Evolutionary conservation across 2,329 filamentous ascomycete genomes (phyloP).

Genomic region (Corinectria fuckeliana): DNA sequence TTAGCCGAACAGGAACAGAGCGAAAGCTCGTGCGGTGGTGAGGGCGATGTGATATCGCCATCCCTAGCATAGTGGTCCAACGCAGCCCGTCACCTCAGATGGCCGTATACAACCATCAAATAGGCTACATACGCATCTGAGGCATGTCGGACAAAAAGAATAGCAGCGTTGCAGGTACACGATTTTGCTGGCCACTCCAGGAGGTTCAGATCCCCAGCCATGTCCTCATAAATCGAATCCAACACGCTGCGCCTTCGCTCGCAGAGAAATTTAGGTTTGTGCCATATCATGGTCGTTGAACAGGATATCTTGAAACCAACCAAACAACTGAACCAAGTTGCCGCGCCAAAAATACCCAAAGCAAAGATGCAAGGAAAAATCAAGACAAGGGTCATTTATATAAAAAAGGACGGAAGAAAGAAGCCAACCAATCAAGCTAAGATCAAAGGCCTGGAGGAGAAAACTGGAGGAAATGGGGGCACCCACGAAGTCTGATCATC

Average conservation of each 20-base stretch:
- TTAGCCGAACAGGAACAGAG: background rate
- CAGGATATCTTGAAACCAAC: background rate
- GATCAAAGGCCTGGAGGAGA: slow-evolving; percentile 19
- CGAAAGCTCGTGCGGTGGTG: background rate
- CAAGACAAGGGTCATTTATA: background rate
- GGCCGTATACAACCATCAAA: slow-evolving; percentile 45
- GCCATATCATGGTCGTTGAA: too few species aligned
- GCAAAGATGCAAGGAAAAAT: background rate
- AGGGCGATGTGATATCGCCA: background rate
- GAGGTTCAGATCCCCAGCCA: background rate
- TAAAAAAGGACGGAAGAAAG: slow-evolving; percentile 4
- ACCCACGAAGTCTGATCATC: slow-evolving; percentile 92
- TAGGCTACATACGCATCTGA: slow-evolving; percentile 48
- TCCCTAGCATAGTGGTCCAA: slow-evolving; percentile 39
- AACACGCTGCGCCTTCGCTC: slow-evolving; percentile 6
- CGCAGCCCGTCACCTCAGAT: slow-evolving; percentile 55
- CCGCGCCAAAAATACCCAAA: background rate
- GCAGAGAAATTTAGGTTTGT: background rate
- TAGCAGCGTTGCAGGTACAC: slow-evolving; percentile 32
- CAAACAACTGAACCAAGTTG: background rate
- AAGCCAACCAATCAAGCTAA: slow-evolving; percentile 20
- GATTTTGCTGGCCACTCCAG: background rate
- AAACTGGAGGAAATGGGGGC: slow-evolving; percentile 37
- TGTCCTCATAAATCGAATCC: background rate
- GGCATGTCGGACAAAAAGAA: slow-evolving; percentile 43